phyloP scores from a whole-genome alignment of 352 stramenopile species.

The Globisporangium heterothallicum region DNA sequence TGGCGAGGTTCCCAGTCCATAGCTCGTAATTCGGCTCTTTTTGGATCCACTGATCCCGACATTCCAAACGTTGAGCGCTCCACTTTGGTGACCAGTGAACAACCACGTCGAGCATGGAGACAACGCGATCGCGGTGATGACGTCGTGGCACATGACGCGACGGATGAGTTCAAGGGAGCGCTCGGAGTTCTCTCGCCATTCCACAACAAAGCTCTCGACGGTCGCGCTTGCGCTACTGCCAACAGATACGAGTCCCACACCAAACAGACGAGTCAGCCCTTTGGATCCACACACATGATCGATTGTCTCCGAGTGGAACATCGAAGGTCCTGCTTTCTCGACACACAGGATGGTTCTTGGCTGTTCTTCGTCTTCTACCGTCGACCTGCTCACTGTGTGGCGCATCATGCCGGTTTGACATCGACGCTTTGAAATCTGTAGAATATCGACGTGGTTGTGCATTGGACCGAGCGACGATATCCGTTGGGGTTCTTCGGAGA shows the following conservation, averaged over 20 bases:
- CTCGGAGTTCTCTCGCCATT: slow-evolving; percentile 24
- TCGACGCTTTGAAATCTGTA: slow-evolving; percentile 41
- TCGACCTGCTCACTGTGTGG: neutral
- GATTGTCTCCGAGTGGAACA: slow-evolving; percentile 34
- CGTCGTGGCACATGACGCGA: slow-evolving; percentile 25
- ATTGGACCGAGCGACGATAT: slow-evolving; percentile 16
- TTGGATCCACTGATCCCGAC: slow-evolving; percentile 7
- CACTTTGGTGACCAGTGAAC: slow-evolving; percentile 34
- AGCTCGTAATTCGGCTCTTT: neutral
- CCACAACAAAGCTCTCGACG: slow-evolving; percentile 21
- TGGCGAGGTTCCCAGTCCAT: slow-evolving; percentile 7
- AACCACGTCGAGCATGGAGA: slow-evolving; percentile 46
- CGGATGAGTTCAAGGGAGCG: slow-evolving; percentile 14
- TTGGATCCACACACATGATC: slow-evolving; percentile 26
- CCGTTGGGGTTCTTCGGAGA: slow-evolving; percentile 1
- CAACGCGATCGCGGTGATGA: slow-evolving; percentile 29
- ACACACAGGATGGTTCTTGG: slow-evolving; percentile 39
- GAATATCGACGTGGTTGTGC: slow-evolving; percentile 40
- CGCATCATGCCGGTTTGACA: slow-evolving; percentile 12
- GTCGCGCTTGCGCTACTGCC: neutral
- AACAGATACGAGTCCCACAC: slow-evolving; percentile 12
- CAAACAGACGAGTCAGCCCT: slow-evolving; percentile 33
- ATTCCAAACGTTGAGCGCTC: slow-evolving; percentile 53
- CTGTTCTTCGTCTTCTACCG: neutral
- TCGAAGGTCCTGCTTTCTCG: slow-evolving; percentile 29